Percentiles rank a stretch among this genome's conserved stretches.
These are phyloP conservation scores for Dipteronia sinensis DNA, from an alignment of 345 rosid species.

Conservation along the genomic window DNA sequence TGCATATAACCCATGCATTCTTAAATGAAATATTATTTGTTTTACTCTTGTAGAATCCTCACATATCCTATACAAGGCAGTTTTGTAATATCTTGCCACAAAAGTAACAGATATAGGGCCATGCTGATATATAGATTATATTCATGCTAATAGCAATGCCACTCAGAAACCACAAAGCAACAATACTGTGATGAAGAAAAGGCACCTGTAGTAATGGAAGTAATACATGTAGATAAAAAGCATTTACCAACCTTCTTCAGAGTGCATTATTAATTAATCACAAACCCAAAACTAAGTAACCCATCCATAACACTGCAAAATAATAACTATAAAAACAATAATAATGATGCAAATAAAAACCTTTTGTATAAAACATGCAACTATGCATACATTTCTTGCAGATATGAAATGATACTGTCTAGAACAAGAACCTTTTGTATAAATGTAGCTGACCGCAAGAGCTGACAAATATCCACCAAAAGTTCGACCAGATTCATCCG, in stretches of 20 bases:
- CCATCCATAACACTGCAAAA: background rate
- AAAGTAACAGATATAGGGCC: background rate
- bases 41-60: background rate
- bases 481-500: constrained; percentile 88
- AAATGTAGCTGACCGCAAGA: constrained; percentile 62
- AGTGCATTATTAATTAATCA: background rate
- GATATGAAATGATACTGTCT: background rate
- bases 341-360: background rate
- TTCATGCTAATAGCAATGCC: background rate
- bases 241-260: background rate
- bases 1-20: too few relatives aligned
- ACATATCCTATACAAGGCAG: background rate
- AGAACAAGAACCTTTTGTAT: constrained; percentile 67
- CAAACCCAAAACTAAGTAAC: background rate
- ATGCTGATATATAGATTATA: background rate
- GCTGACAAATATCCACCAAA: constrained; percentile 89
- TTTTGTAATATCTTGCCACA: background rate
- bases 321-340: background rate
- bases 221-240: background rate
- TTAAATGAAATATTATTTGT: too few relatives aligned
- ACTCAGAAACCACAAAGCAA: constrained; percentile 1
- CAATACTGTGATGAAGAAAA: background rate
- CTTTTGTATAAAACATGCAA: background rate
- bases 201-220: background rate
- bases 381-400: background rate